These are phyloP conservation scores for Cryphonectria carpinicola DNA, from an alignment of 2,329 filamentous ascomycete species.

Conservation along the genomic window DNA sequence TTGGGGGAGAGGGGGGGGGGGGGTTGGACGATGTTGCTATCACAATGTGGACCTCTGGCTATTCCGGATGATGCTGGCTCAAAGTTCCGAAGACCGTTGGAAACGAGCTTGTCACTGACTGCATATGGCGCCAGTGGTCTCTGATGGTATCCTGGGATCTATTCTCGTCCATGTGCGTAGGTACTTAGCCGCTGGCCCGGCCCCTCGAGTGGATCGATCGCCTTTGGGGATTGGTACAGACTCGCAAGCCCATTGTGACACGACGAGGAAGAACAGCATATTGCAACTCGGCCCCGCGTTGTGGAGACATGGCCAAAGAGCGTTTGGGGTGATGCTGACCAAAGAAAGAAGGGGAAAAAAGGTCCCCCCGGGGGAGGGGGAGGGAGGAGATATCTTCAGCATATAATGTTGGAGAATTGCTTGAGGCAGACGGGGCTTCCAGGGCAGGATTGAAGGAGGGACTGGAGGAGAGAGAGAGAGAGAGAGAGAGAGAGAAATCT, in stretches of 20 bases:
- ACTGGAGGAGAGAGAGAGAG: too few relatives aligned
- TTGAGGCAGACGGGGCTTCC: not conserved
- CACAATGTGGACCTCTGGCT: not conserved
- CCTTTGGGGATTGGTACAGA: not conserved
- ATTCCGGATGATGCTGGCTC: not conserved
- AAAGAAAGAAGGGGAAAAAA: not conserved
- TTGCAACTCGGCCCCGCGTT: not conserved
- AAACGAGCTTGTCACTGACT: not conserved
- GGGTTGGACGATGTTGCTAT: not conserved
- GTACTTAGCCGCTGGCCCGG: not conserved
- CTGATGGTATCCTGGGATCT: not conserved
- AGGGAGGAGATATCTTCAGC: not conserved
- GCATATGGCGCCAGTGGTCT: not conserved
- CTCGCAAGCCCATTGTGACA: not conserved
- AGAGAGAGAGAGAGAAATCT: not conserved
- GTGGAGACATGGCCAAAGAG: not conserved
- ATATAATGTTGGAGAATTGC: not conserved
- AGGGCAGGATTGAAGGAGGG: not conserved
- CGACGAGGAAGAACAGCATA: not conserved
- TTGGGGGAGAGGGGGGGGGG: too few relatives aligned
- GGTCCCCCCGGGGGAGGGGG: not conserved
- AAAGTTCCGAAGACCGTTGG: not conserved
- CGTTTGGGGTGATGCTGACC: not conserved
- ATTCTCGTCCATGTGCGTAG: not conserved
- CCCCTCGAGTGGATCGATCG: not conserved